phyloP scores from a whole-genome alignment of 352 stramenopile species.

The Phytophthora sansomeana region DNA sequence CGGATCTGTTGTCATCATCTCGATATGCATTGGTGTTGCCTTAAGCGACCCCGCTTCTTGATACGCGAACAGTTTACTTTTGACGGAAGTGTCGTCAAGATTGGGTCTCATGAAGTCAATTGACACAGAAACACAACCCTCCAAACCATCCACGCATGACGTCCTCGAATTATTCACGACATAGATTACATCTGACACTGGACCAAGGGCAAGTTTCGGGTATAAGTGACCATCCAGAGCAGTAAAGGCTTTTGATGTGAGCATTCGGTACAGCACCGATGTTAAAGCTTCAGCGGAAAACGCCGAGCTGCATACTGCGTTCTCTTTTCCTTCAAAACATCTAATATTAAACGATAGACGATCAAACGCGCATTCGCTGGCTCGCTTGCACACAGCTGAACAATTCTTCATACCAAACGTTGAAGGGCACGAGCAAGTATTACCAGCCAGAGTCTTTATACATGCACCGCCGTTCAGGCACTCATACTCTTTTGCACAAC shows the following conservation, averaged over 20 bases:
- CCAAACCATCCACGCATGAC: conserved; percentile 36
- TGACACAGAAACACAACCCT: conserved; percentile 46
- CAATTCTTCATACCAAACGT: conserved; percentile 74
- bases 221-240: conserved; percentile 47
- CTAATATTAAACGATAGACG: conserved; percentile 51
- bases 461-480: conserved; percentile 62
- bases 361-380: conserved; percentile 60
- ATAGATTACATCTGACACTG: conserved; percentile 56
- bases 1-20: conserved; percentile 47
- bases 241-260: conserved; percentile 46
- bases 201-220: conserved; percentile 42
- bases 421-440: conserved; percentile 54
- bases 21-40: conserved; percentile 49
- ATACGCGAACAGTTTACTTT: conserved; percentile 65
- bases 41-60: conserved; percentile 57
- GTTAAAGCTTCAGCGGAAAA: conserved; percentile 56
- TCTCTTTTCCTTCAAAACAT: conserved; percentile 28
- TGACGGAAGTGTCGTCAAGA: conserved; percentile 34
- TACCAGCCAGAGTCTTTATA: conserved; percentile 25
- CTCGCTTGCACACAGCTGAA: conserved; percentile 43
- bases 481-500: conserved; percentile 63
- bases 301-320: conserved; percentile 43
- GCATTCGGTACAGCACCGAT: conserved; percentile 63
- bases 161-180: conserved; percentile 58
- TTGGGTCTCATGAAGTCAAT: conserved; percentile 51